These are phyloP conservation scores for Antitrichia curtipendula DNA, from an alignment of 225 moss, liverwort and hornwort species.

Conservation along the genomic window DNA sequence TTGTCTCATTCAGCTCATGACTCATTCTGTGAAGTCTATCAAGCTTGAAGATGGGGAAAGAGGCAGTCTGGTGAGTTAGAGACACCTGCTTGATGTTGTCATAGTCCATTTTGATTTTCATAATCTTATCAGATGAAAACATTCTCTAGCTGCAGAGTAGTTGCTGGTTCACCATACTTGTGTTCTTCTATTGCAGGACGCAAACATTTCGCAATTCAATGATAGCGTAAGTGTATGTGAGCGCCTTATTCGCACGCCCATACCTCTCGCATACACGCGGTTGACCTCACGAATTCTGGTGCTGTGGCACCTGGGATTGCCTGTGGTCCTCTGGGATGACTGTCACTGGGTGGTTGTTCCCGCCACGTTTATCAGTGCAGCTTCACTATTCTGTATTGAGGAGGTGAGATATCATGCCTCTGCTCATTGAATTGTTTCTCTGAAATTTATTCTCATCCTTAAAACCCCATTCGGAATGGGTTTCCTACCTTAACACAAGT, in stretches of 20 bases:
- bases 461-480: neutral
- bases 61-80: constrained; percentile 39
- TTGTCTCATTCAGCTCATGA: constrained; percentile 87
- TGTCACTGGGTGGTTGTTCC: constrained; percentile 88
- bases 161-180: neutral
- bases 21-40: constrained; percentile 46
- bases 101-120: neutral
- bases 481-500: neutral
- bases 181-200: constrained; percentile 33
- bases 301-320: constrained; percentile 80
- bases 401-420: constrained; percentile 15
- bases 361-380: constrained; percentile 63
- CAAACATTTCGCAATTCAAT: constrained; percentile 75
- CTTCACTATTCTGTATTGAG: constrained; percentile 53
- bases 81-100: neutral
- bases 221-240: constrained; percentile 76
- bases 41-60: constrained; percentile 36
- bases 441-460: neutral
- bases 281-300: constrained; percentile 82
- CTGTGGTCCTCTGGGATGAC: constrained; percentile 88
- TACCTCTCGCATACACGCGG: constrained; percentile 85
- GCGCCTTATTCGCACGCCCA: constrained; percentile 74
- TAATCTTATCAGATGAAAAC: neutral
- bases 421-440: neutral
- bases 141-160: neutral